Evolutionary conservation across 129 eudicot species (phyloP).

Genomic region (Ambrosia artemisiifolia): DNA sequence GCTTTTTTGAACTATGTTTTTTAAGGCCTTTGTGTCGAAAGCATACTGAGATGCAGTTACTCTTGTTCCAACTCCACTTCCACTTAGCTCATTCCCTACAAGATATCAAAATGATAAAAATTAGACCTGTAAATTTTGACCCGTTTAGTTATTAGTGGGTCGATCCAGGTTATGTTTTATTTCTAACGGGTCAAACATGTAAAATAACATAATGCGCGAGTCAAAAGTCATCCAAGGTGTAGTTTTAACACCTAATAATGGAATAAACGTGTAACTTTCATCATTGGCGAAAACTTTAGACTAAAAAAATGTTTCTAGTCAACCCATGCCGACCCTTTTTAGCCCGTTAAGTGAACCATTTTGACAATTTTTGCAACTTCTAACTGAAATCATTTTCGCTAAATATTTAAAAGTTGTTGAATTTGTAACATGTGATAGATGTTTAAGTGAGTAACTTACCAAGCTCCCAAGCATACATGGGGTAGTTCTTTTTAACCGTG

Average conservation of each 20-base stretch:
- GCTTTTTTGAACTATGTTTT: constrained; percentile 49
- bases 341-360: not conserved
- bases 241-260: not conserved
- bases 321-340: not conserved
- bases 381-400: not conserved
- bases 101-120: constrained; percentile 4
- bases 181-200: not conserved
- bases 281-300: not conserved
- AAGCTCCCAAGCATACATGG: constrained; percentile 85
- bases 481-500: constrained; percentile 62
- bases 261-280: not conserved
- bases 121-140: not conserved
- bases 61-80: constrained; percentile 71
- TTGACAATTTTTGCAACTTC: not conserved
- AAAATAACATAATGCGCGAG: not conserved
- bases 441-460: constrained; percentile 43
- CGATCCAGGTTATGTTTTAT: not conserved
- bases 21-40: constrained; percentile 42
- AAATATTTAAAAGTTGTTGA: not conserved
- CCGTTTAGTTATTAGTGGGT: not conserved
- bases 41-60: constrained; percentile 71
- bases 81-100: constrained; percentile 83
- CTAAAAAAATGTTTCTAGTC: not conserved
- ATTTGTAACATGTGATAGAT: not conserved
- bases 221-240: not conserved